Conservation (phyloP, 805 yeast species). For the Lipomyces spencermartinsiae region DNA sequence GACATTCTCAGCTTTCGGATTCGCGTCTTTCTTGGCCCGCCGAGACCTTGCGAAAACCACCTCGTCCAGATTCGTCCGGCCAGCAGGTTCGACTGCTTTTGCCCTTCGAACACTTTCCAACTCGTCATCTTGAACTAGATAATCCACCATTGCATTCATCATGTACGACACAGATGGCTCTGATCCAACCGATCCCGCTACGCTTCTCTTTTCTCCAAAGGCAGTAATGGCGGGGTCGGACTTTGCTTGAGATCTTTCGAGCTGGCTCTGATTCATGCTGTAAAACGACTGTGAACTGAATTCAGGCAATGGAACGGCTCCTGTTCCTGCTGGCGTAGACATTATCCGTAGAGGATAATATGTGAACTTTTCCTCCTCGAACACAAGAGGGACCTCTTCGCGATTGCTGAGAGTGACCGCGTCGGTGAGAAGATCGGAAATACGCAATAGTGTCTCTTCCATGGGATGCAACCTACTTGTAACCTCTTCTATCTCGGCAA, state of each 20-base stretch:
- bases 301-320: conserved; percentile 15
- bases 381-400: conserved; percentile 26
- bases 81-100: not conserved
- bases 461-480: conserved; percentile 29
- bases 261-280: conserved; percentile 2
- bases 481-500: conserved; percentile 20
- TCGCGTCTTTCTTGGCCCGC: conserved; percentile 1
- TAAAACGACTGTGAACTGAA: conserved; percentile 14
- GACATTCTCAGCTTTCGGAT: conserved; percentile 4
- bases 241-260: not conserved
- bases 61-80: not conserved
- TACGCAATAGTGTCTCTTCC: conserved; percentile 24
- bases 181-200: not conserved
- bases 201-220: not conserved
- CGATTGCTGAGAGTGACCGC: conserved; percentile 19
- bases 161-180: conserved; percentile 24
- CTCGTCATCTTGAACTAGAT: conserved; percentile 26
- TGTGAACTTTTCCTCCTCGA: conserved; percentile 17
- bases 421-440: conserved; percentile 28
- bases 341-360: conserved; percentile 12
- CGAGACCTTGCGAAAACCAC: not conserved
- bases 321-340: conserved; percentile 14
- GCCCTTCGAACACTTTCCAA: not conserved
- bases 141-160: conserved; percentile 38
- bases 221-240: not conserved